Conservation (phyloP, 192 early-diverging fungal species). For the Haplosporangium gracile region DNA sequence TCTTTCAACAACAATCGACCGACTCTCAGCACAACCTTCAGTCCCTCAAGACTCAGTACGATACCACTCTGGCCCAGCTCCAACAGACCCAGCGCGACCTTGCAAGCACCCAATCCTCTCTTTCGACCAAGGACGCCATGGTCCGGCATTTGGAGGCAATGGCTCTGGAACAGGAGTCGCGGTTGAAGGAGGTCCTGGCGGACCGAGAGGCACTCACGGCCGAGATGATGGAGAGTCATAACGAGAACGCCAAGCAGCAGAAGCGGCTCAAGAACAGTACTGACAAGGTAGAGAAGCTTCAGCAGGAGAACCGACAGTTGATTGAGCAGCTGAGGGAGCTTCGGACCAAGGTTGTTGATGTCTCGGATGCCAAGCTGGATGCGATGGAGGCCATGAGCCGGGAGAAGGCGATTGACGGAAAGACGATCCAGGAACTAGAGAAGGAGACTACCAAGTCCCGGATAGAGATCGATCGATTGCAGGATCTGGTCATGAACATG, state of each 20-base stretch:
- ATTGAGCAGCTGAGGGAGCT: conserved; percentile 34
- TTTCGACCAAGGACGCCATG: not conserved
- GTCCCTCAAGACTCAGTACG: conserved; percentile 21
- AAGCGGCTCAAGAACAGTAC: conserved; percentile 23
- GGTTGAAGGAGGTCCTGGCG: conserved; percentile 20
- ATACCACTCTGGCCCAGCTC: conserved; percentile 15
- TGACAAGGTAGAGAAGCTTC: conserved; percentile 37
- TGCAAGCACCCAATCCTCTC: not conserved
- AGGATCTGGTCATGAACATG: conserved; percentile 47
- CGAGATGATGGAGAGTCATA: conserved; percentile 35
- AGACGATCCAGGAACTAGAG: conserved; percentile 12
- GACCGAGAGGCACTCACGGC: conserved; percentile 29
- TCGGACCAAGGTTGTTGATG: conserved; percentile 1
- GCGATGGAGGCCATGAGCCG: conserved; percentile 1
- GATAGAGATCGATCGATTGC: conserved; percentile 33
- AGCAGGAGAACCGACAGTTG: conserved; percentile 42
- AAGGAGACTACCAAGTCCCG: conserved; percentile 3
- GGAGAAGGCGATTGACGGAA: conserved; percentile 2
- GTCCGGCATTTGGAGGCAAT: conserved; percentile 19
- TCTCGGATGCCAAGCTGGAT: conserved; percentile 19
- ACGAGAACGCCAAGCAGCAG: conserved; percentile 26
- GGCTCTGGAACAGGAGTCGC: conserved; percentile 18
- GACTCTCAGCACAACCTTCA: conserved; percentile 32
- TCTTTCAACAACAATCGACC: conserved; percentile 38
- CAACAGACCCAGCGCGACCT: conserved; percentile 22